Evolutionary conservation across 176 grass and related monocot species (phyloP).

Genomic region (Elaeis guineensis): DNA sequence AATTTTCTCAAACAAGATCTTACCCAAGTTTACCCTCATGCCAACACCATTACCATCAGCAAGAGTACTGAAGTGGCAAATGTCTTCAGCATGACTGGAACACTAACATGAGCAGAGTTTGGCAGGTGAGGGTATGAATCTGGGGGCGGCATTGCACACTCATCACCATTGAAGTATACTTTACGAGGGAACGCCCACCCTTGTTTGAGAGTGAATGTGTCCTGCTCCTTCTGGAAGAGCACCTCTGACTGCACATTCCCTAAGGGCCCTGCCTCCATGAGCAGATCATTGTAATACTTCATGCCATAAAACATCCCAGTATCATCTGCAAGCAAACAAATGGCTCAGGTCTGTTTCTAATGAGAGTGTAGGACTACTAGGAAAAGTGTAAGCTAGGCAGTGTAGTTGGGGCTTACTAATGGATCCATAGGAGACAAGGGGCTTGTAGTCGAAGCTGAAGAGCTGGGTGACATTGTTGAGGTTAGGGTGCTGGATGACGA

Average conservation of each 20-base stretch:
- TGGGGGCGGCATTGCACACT: constrained; percentile 69
- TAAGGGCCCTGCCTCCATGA: constrained; percentile 77
- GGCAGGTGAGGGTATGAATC: constrained; percentile 81
- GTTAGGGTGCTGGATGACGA: constrained; percentile 77
- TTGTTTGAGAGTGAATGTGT: constrained; percentile 74
- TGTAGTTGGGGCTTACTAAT: constrained; percentile 41
- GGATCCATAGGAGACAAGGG: constrained; percentile 40
- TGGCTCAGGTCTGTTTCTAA: too few relatives aligned
- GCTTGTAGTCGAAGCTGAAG: constrained; percentile 90
- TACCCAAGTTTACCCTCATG: background rate
- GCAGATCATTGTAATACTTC: constrained; percentile 84
- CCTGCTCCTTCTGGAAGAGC: constrained; percentile 64
- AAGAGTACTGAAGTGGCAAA: constrained; percentile 2
- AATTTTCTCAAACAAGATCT: too few relatives aligned
- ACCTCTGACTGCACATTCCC: constrained; percentile 86
- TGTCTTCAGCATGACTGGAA: background rate
- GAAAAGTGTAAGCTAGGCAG: background rate
- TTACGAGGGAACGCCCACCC: constrained; percentile 89
- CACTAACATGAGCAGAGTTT: constrained; percentile 27
- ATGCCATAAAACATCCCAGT: constrained; percentile 88
- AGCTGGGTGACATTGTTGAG: constrained; percentile 77
- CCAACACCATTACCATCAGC: constrained; percentile 17
- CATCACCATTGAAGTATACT: constrained; percentile 93
- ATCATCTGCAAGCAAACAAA: constrained; percentile 37
- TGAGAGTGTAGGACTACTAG: background rate